A percentile compares a stretch with the other conserved stretches of the same genome.
These are phyloP conservation scores for Cladophialophora chaetospira DNA, from an alignment of 2,329 filamentous ascomycete genomes.

Conservation along the genomic window DNA sequence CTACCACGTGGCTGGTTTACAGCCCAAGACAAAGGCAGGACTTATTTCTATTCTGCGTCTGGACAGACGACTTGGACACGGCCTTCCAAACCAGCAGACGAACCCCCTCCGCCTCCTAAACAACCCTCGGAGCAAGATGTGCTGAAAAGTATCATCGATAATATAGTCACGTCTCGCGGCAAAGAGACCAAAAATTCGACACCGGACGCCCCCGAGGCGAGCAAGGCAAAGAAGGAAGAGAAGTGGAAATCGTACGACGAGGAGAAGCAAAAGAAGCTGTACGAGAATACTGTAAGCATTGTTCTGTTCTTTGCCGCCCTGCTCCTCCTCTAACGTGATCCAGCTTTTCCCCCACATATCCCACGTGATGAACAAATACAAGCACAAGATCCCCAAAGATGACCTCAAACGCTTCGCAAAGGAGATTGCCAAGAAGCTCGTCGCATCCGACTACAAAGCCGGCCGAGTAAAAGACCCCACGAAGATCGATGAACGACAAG, in stretches of 20 bases:
- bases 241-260: constrained; percentile 55
- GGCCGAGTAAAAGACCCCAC: constrained; percentile 81
- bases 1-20: constrained; percentile 86
- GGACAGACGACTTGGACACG: constrained; percentile 80
- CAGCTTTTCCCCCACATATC: constrained; percentile 84
- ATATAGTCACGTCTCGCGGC: constrained; percentile 71
- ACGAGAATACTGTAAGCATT: constrained; percentile 81
- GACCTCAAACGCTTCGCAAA: constrained; percentile 66
- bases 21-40: constrained; percentile 70
- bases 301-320: background rate
- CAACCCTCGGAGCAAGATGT: constrained; percentile 75
- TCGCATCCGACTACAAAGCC: constrained; percentile 88
- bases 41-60: constrained; percentile 81
- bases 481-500: constrained; percentile 73
- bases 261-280: constrained; percentile 93
- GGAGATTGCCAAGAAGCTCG: constrained; percentile 81
- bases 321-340: background rate
- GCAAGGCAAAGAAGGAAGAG: constrained; percentile 53
- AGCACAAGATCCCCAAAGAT: constrained; percentile 81
- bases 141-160: constrained; percentile 68
- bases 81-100: constrained; percentile 69
- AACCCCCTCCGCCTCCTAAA: constrained; percentile 66
- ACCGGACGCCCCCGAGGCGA: constrained; percentile 67
- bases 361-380: constrained; percentile 82
- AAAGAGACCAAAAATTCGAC: constrained; percentile 53